phyloP scores from a whole-genome alignment of 2,329 filamentous ascomycete species.

The Ambrosiella xylebori region DNA sequence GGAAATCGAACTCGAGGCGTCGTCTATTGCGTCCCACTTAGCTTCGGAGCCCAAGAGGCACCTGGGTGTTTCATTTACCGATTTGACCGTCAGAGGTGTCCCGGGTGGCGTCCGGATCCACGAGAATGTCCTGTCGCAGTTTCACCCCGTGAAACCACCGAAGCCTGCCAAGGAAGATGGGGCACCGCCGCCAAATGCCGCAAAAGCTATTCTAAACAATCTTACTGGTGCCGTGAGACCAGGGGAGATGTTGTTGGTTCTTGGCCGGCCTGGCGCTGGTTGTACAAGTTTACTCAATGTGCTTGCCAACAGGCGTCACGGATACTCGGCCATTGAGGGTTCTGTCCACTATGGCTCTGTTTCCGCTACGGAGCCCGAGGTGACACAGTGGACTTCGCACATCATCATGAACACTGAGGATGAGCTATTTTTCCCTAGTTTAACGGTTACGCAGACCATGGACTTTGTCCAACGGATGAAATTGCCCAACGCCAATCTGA shows the following conservation, averaged over 20 bases:
- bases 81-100: slow-evolving; percentile 3
- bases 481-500: slow-evolving; percentile 28
- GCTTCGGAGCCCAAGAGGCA: neutral
- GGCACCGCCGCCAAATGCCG: neutral
- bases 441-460: slow-evolving; percentile 53
- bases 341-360: neutral
- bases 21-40: neutral
- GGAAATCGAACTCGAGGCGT: neutral
- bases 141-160: slow-evolving; percentile 39
- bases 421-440: slow-evolving; percentile 51
- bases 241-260: slow-evolving; percentile 54
- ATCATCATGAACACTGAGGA: slow-evolving; percentile 59
- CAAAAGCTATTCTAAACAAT: slow-evolving; percentile 33
- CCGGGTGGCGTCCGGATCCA: slow-evolving; percentile 25
- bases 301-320: neutral
- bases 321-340: neutral
- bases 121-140: slow-evolving; percentile 44
- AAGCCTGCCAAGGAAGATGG: slow-evolving; percentile 23
- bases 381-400: slow-evolving; percentile 35
- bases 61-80: slow-evolving; percentile 4
- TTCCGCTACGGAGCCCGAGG: slow-evolving; percentile 17
- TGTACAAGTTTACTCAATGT: slow-evolving; percentile 53
- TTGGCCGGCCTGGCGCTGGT: slow-evolving; percentile 50
- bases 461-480: slow-evolving; percentile 50
- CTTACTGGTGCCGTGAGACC: slow-evolving; percentile 53